Evolutionary conservation across 306 rosid species (phyloP).

Genomic region (Dryas drummondii): DNA sequence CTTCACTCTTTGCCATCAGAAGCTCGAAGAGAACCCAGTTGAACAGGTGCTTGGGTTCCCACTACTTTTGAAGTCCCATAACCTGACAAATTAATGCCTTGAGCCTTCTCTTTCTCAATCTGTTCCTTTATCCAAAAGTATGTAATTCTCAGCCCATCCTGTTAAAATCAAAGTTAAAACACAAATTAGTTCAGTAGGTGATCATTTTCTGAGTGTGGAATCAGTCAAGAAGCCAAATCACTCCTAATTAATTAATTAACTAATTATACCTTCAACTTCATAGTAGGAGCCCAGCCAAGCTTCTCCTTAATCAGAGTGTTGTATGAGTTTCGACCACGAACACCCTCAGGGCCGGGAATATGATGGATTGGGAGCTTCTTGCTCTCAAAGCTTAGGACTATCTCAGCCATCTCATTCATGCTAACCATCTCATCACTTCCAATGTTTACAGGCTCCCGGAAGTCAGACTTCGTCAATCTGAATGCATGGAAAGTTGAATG

Average conservation of each 20-base stretch:
- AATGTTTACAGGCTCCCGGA: slow-evolving; percentile 91
- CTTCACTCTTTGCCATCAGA: slow-evolving; percentile 90
- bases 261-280: slow-evolving; percentile 80
- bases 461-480: slow-evolving; percentile 95
- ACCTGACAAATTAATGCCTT: slow-evolving; percentile 59
- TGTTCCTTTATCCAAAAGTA: slow-evolving; percentile 97
- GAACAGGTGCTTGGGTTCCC: slow-evolving; percentile 95
- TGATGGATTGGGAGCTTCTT: slow-evolving; percentile 77
- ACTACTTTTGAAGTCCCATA: slow-evolving; percentile 96
- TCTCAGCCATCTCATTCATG: slow-evolving; percentile 99
- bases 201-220: too few species aligned
- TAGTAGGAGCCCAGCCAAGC: slow-evolving; percentile 99
- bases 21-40: slow-evolving; percentile 89
- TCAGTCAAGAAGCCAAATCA: too few species aligned
- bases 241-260: too few species aligned
- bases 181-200: too few species aligned
- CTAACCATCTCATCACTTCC: slow-evolving; percentile 99
- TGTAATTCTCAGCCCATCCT: slow-evolving; percentile 95
- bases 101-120: slow-evolving; percentile 88
- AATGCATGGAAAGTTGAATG: neutral
- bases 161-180: neutral
- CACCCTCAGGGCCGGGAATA: slow-evolving; percentile 99
- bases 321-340: slow-evolving; percentile 98
- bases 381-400: slow-evolving; percentile 84
- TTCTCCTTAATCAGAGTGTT: slow-evolving; percentile 92